Conservation (phyloP, 257 asterid genomes). For the Eucommia ulmoides region DNA sequence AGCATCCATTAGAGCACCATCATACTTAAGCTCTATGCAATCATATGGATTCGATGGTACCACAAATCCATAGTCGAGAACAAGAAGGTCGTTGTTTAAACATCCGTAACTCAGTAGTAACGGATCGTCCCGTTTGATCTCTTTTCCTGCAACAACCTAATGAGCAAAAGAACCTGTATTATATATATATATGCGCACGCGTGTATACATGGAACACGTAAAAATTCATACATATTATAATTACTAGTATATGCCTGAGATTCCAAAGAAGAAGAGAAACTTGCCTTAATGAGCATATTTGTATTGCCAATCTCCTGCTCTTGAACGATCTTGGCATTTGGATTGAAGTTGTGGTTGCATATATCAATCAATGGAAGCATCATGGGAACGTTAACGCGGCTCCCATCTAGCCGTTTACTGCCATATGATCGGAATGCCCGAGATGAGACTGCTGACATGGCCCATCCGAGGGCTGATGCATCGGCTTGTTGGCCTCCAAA, state of each 20-base stretch:
- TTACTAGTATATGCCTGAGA: too few relatives aligned
- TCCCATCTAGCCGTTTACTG: slow-evolving; percentile 47
- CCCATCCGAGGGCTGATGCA: slow-evolving; percentile 97
- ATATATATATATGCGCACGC: too few relatives aligned
- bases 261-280: slow-evolving; percentile 2
- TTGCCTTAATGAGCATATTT: slow-evolving; percentile 71
- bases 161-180: too few relatives aligned
- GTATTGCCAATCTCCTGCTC: slow-evolving; percentile 44
- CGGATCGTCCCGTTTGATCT: slow-evolving; percentile 47
- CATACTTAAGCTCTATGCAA: slow-evolving; percentile 79
- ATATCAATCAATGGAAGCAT: slow-evolving; percentile 93
- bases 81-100: slow-evolving; percentile 68
- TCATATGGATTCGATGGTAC: slow-evolving; percentile 75
- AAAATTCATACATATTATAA: too few relatives aligned
- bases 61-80: slow-evolving; percentile 87
- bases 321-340: slow-evolving; percentile 83
- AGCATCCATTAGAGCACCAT: slow-evolving; percentile 80
- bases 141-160: slow-evolving; percentile 63
- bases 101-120: slow-evolving; percentile 81
- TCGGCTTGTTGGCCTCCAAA: slow-evolving; percentile 70
- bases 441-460: slow-evolving; percentile 94
- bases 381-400: slow-evolving; percentile 50
- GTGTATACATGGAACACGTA: too few relatives aligned
- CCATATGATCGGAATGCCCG: slow-evolving; percentile 88
- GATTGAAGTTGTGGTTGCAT: slow-evolving; percentile 96